Percentiles rank a stretch among this genome's conserved stretches.
These are phyloP conservation scores for Pichia sp. DNA, from an alignment of 1,139 yeast species.

Conservation along the genomic window DNA sequence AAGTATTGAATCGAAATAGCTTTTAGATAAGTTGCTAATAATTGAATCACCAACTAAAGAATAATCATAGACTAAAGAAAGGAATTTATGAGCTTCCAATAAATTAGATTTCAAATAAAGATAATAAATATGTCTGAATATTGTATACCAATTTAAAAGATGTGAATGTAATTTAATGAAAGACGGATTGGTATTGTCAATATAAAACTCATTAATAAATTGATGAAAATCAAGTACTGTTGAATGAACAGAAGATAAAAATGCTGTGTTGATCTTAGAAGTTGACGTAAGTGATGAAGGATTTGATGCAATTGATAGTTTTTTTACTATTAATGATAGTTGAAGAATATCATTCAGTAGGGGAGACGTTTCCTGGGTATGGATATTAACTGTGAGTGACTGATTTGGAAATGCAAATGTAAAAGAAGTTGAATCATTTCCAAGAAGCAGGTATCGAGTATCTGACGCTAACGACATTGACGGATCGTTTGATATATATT, in stretches of 20 bases:
- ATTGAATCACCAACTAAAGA: constrained; percentile 7
- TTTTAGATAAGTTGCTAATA: not conserved
- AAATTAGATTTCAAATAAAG: constrained; percentile 1
- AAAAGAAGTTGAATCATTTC: not conserved
- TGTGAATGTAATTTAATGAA: constrained; percentile 39
- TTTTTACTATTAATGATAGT: constrained; percentile 6
- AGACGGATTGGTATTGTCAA: constrained; percentile 6
- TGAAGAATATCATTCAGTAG: constrained; percentile 1
- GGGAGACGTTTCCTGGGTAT: not conserved
- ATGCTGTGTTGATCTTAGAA: not conserved
- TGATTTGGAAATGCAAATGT: not conserved
- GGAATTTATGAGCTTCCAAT: not conserved
- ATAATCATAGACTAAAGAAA: constrained; percentile 7
- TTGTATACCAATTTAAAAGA: constrained; percentile 45
- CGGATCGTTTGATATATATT: too few species aligned
- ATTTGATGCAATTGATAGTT: not conserved
- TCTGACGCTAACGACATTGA: not conserved
- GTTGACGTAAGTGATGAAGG: not conserved
- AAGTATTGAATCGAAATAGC: not conserved
- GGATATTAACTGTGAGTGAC: not conserved
- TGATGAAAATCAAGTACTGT: constrained; percentile 4
- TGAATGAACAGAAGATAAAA: constrained; percentile 1
- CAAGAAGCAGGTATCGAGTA: not conserved
- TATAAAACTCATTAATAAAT: constrained; percentile 1
- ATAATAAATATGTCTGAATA: constrained; percentile 45